Conservation (phyloP, 2,329 filamentous ascomycete species). For the Talaromyces albobiverticillius region DNA sequence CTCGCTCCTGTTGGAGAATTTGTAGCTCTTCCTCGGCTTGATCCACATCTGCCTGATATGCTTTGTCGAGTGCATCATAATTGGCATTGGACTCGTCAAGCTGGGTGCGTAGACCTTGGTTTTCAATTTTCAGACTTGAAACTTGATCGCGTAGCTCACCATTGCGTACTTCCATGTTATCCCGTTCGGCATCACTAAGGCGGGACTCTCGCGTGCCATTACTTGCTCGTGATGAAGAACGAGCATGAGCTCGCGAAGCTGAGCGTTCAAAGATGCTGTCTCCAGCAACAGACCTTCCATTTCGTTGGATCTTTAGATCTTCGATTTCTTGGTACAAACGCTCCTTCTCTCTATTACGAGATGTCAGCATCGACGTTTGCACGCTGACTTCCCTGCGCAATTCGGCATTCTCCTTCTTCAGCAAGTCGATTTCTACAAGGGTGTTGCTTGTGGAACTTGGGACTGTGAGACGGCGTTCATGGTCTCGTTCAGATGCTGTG, state of each 20-base stretch:
- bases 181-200: slow-evolving; percentile 72
- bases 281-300: slow-evolving; percentile 60
- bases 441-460: slow-evolving; percentile 63
- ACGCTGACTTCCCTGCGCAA: slow-evolving; percentile 88
- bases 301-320: slow-evolving; percentile 83
- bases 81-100: slow-evolving; percentile 77
- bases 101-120: slow-evolving; percentile 82
- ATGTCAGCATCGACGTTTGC: slow-evolving; percentile 96
- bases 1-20: slow-evolving; percentile 75
- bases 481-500: slow-evolving; percentile 26
- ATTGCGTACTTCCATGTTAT: slow-evolving; percentile 80
- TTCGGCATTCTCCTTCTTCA: slow-evolving; percentile 90
- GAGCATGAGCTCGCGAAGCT: slow-evolving; percentile 74
- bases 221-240: slow-evolving; percentile 73
- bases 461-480: slow-evolving; percentile 42
- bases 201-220: slow-evolving; percentile 63
- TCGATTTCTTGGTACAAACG: slow-evolving; percentile 95
- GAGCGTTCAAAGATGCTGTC: slow-evolving; percentile 95
- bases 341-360: slow-evolving; percentile 91
- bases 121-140: slow-evolving; percentile 80
- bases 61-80: slow-evolving; percentile 69
- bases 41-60: slow-evolving; percentile 78
- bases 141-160: slow-evolving; percentile 81
- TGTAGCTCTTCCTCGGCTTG: slow-evolving; percentile 76
- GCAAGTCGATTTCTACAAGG: slow-evolving; percentile 76